Base-by-base conservation (phyloP, 306 rosid species). In the Vicia villosa region DNA sequence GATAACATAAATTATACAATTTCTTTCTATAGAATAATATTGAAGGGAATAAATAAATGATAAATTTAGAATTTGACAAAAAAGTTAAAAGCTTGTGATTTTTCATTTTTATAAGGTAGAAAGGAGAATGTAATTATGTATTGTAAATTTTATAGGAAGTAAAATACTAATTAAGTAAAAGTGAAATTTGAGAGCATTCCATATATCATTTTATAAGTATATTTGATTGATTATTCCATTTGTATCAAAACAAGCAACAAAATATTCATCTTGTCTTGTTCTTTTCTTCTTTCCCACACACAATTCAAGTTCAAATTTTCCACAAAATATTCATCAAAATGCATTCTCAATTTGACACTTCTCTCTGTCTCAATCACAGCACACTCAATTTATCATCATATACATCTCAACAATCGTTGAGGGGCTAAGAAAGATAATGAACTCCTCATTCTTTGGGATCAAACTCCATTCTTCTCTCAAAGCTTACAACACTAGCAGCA, bases 371-470 rank as follows among this genome's bases (percentile, higher is more conserved):
- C 55, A 49, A 1, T 15, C 24, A 15, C 24, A 49, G 3, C 21
- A 49, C 55, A 16, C 56, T 19, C 56, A 49, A 49, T 49, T 49
- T 49, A 6, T 9, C 13, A 49, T 49, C 37, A 8, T 17, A 34
- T 34, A n/a, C n/a, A 2, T 24, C 28, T 24, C 28, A 24, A 24
- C 28, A 24, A 24, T 73, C 54, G 51, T 56, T 56, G 21, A 38
- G 86, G 89, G 83, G 68, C 89, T 80, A 1, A 38, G 55, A 46
- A 84, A 83, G 58, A 74, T 36, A 82, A 94, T 94, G 97, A 83
- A 75, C 20, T 74, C 81, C 72, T 74, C 86, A 8, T 85, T 90
- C 74, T 76, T 88, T 16, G 96, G 89, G 74, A 68, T 71, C 69
- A 70, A 79, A 41, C 81, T 86, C 66, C 78, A 63, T 64, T 68